Conservation (phyloP, 2,329 filamentous ascomycete species). For the Rhynchosporium agropyri region DNA sequence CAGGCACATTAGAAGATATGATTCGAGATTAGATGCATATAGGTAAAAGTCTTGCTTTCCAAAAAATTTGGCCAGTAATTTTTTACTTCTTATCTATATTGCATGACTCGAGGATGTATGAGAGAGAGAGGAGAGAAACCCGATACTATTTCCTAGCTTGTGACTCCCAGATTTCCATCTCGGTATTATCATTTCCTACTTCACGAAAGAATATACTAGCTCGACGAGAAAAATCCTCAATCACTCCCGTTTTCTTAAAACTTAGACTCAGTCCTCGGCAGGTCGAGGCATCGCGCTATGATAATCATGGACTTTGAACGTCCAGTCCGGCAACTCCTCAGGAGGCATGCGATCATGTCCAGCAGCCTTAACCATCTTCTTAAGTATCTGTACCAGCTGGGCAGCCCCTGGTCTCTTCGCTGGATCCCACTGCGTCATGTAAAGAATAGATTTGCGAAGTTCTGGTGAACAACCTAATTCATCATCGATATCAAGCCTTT, state of each 20-base stretch:
- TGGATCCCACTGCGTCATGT: conserved; percentile 17
- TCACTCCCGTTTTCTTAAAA: neutral
- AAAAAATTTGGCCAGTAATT: too few species aligned
- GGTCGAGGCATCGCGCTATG: conserved; percentile 18
- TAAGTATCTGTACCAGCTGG: conserved; percentile 15
- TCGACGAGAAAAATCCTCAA: too few species aligned
- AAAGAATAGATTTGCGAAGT: conserved; percentile 22
- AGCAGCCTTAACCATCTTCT: conserved; percentile 13
- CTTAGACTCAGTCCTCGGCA: neutral
- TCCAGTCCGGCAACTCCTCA: conserved; percentile 30
- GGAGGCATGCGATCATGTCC: conserved; percentile 9
- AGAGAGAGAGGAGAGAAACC: too few species aligned
- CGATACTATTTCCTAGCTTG: too few species aligned
- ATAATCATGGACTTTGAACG: conserved; percentile 33
- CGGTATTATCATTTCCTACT: too few species aligned
- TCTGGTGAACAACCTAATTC: conserved; percentile 16
- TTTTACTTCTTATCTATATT: too few species aligned
- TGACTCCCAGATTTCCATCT: too few species aligned
- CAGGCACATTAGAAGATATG: too few species aligned
- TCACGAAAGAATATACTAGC: too few species aligned
- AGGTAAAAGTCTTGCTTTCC: too few species aligned
- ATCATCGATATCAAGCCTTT: conserved; percentile 12
- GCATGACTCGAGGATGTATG: too few species aligned
- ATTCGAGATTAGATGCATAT: too few species aligned
- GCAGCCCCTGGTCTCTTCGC: conserved; percentile 20